These are phyloP conservation scores for Trametes hirsuta DNA, from an alignment of 1,284 basidiomycete genomes.

Conservation along the genomic window DNA sequence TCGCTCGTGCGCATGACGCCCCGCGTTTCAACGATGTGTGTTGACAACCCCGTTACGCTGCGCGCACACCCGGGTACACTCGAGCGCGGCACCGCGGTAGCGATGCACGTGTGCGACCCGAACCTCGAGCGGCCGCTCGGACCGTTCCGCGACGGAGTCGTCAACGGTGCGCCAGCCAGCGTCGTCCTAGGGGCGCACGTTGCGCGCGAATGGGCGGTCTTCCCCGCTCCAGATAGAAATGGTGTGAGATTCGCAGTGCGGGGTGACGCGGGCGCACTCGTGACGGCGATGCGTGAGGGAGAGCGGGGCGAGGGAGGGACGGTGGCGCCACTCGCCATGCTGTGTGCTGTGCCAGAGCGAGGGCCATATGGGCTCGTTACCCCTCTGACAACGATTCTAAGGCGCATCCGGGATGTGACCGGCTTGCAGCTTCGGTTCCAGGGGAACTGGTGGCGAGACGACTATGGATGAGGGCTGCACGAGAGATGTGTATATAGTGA, in stretches of 20 bases:
- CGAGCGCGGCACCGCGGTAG: conserved; percentile 18
- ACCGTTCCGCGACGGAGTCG: conserved; percentile 23
- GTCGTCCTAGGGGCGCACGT: conserved; percentile 22
- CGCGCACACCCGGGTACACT: conserved; percentile 20
- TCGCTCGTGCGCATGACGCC: conserved; percentile 23
- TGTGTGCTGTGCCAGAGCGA: conserved; percentile 23
- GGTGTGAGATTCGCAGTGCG: conserved; percentile 20
- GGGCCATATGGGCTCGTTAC: conserved; percentile 27
- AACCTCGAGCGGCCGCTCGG: conserved; percentile 26
- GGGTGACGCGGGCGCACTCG: conserved; percentile 24
- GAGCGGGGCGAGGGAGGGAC: conserved; percentile 4
- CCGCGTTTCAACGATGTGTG: not conserved
- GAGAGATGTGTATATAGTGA: not conserved
- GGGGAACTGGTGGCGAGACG: conserved; percentile 17
- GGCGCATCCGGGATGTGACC: conserved; percentile 23
- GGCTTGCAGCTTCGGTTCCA: conserved; percentile 27
- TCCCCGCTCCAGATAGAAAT: conserved; percentile 14
- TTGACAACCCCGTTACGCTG: conserved; percentile 21
- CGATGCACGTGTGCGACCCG: conserved; percentile 27
- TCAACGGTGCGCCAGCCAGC: conserved; percentile 25
- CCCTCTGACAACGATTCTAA: conserved; percentile 23
- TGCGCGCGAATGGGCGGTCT: conserved; percentile 25
- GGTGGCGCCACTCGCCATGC: conserved; percentile 18
- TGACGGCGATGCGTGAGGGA: conserved; percentile 10
- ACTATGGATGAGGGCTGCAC: not conserved